Conservation (phyloP, 108 stramenopile genomes). For the Cyclotella cryptica region DNA sequence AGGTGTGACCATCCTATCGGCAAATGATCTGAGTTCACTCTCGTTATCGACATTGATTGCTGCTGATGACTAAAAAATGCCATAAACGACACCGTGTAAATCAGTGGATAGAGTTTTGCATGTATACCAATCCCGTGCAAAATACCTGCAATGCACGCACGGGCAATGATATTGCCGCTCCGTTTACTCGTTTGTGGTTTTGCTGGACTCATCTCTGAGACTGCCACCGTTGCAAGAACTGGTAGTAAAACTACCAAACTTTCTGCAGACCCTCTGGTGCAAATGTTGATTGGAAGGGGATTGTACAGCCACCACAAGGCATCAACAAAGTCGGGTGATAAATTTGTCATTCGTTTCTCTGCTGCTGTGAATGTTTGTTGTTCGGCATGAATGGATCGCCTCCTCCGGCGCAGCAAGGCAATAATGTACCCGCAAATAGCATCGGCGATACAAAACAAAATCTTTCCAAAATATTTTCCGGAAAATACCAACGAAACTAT, state of each 20-base stretch:
- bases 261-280: slow-evolving; percentile 92
- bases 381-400: slow-evolving; percentile 23
- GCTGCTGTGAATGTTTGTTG: background rate
- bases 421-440: slow-evolving; percentile 84
- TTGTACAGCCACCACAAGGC: slow-evolving; percentile 89
- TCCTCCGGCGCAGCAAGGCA: slow-evolving; percentile 36
- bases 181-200: background rate
- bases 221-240: slow-evolving; percentile 73
- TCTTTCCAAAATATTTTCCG: slow-evolving; percentile 59
- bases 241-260: slow-evolving; percentile 86
- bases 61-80: slow-evolving; percentile 57
- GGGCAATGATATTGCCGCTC: slow-evolving; percentile 12
- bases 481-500: slow-evolving; percentile 13
- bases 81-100: slow-evolving; percentile 85
- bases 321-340: slow-evolving; percentile 53
- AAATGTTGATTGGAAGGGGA: slow-evolving; percentile 94
- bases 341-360: background rate
- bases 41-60: slow-evolving; percentile 1
- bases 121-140: slow-evolving; percentile 88
- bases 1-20: slow-evolving; percentile 22
- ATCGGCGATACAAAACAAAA: slow-evolving; percentile 87
- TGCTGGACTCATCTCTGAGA: slow-evolving; percentile 24
- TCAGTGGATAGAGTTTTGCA: slow-evolving; percentile 86
- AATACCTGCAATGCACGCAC: slow-evolving; percentile 69
- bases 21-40: background rate